Conservation (phyloP, 371 early-diverging fungal species). For the Mortierella sp. region DNA sequence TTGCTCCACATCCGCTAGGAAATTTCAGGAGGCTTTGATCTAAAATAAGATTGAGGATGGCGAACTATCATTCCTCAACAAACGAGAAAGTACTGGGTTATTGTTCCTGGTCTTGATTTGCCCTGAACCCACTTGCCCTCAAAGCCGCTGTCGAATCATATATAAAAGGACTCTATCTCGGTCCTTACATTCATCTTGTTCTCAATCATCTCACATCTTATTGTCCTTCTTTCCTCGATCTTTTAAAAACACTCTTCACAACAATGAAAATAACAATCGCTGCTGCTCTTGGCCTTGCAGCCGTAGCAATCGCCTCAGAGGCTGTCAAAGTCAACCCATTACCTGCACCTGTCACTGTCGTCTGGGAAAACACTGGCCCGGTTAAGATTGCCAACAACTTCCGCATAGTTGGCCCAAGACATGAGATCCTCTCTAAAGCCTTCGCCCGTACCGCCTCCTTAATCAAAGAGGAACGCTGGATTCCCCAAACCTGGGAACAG, state of each 20-base stretch:
- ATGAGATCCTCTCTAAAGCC: constrained; percentile 38
- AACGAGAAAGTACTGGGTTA: no score
- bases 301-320: constrained; percentile 29
- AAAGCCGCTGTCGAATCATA: background rate
- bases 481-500: constrained; percentile 52
- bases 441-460: constrained; percentile 38
- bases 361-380: constrained; percentile 38
- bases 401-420: constrained; percentile 35
- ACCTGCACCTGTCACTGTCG: constrained; percentile 38
- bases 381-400: constrained; percentile 42
- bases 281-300: constrained; percentile 46
- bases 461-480: constrained; percentile 51
- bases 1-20: no score
- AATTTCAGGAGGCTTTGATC: no score
- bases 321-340: constrained; percentile 55
- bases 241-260: background rate
- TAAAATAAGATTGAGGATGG: no score
- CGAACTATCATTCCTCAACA: no score
- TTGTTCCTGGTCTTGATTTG: no score
- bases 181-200: no score
- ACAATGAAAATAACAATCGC: constrained; percentile 44
- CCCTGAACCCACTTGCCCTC: no score
- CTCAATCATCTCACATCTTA: background rate
- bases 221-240: no score
- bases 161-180: background rate